phyloP scores from a whole-genome alignment of 495 filamentous ascomycete species.

The Talaromyces thailandensis region DNA sequence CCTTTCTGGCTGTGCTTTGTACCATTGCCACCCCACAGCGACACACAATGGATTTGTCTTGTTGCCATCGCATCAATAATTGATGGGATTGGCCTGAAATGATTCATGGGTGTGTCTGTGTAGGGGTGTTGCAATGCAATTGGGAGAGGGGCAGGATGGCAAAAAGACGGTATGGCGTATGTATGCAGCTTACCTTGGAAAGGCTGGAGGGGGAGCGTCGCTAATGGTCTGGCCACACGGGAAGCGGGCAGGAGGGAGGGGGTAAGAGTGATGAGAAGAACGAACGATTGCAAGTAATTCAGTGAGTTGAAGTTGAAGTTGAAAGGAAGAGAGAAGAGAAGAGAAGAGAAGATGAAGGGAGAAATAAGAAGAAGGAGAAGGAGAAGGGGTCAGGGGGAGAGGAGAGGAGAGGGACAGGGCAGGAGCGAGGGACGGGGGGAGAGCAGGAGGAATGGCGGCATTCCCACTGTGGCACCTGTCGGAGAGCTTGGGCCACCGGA shows the following conservation, averaged over 20 bases:
- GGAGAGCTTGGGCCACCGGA: background rate
- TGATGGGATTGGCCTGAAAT: background rate
- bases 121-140: background rate
- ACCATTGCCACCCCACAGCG: background rate
- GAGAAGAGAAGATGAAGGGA: background rate
- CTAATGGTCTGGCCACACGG: background rate
- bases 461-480: background rate
- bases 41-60: background rate
- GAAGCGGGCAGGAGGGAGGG: background rate
- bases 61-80: background rate
- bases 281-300: no score
- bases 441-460: background rate
- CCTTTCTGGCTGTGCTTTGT: background rate
- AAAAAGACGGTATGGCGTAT: background rate
- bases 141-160: background rate
- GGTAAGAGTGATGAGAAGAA: background rate
- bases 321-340: constrained; percentile 1
- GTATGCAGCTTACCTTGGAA: background rate
- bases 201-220: background rate
- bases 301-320: background rate
- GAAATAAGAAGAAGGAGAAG: constrained; percentile 3
- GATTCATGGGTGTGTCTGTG: background rate
- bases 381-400: background rate
- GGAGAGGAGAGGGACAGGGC: background rate
- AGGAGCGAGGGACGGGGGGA: background rate